Base-by-base conservation (phyloP, 1,284 basidiomycete species). In the Volvariella surrecta region DNA sequence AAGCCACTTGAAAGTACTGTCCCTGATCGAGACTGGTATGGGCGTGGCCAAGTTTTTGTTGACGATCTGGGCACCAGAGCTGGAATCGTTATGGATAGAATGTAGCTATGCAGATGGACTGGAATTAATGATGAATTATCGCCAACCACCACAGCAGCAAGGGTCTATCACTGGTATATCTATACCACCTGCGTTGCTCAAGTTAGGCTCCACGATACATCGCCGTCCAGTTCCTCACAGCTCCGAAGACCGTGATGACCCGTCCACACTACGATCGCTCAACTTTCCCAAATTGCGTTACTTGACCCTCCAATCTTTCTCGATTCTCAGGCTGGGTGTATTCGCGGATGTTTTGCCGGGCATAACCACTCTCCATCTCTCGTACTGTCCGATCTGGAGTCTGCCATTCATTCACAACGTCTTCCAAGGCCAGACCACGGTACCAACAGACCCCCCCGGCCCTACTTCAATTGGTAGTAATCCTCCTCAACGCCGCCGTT, bases 81-180 rank as follows among this genome's bases (percentile, higher is more conserved):
- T 67, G 13, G 51, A 62, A 45, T 58, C 61, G 1, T 49, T 66
- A 8, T 62, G 61, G 58, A 46, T 64, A 31, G 44, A 58, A 21
- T 58, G n/a, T 19, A 35, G n/a, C 13, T 35, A 16, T 35, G 34
- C 34, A 8, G 24, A 28, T 28, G 34, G 34, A 35, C 39, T 48
- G 16, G 30, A 35, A 13, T 47, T 61, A 13, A 53, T 58, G 32
- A 46, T 51, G 20, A 28, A 28, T 11, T 11, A 28, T 11, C 24
- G 24, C 24, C 24, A 28, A 28, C 24, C 24, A 28, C 24, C 24
- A 28, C 24, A 6, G 11, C 6, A 28, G 6, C 24, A 28, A 28
- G n/a, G n/a, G n/a, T n/a, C n/a, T 11, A 28, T 6, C 24, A 28
- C 24, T 11, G 6, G 11, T 11, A 28, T 6, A 28, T 28, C 24